A percentile compares a stretch with the other conserved stretches of the same genome.
Conservation (phyloP, 208 protist species). For the Vickermania ingenoplastis region DNA sequence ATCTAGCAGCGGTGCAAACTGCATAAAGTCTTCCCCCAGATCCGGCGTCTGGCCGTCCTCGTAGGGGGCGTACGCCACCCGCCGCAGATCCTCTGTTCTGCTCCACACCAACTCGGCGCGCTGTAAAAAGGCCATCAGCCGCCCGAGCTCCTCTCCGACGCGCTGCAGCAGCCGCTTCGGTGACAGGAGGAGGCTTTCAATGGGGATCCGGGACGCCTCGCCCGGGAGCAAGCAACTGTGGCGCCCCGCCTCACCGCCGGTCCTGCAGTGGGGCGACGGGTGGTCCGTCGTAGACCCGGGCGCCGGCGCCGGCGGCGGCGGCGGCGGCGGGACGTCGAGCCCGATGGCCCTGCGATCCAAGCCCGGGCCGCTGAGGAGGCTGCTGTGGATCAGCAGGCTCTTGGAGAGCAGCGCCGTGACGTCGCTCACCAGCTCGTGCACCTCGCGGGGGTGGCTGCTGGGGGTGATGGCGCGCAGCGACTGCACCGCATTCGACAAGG, state of each 20-base stretch:
- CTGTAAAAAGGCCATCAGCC: not conserved
- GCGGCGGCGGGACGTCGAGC: not conserved
- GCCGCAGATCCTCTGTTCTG: conserved; percentile 18
- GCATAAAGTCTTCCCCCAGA: conserved; percentile 39
- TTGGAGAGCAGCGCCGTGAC: not conserved
- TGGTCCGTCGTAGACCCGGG: not conserved
- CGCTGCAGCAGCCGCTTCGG: not conserved
- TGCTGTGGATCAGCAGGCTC: not conserved
- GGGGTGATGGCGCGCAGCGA: not conserved
- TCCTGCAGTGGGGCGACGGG: not conserved
- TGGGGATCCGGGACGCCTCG: not conserved
- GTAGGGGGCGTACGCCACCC: conserved; percentile 15
- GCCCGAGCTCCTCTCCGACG: not conserved
- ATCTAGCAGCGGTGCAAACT: conserved; percentile 37
- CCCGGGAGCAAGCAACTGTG: not conserved
- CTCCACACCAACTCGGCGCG: conserved; percentile 11
- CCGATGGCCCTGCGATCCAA: no score
- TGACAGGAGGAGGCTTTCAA: not conserved
- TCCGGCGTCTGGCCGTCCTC: conserved; percentile 12
- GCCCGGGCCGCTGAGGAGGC: no score
- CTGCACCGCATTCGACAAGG: not conserved
- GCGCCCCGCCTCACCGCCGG: not conserved
- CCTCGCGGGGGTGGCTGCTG: not conserved
- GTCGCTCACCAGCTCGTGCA: not conserved
- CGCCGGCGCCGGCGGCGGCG: not conserved